phyloP scores from a whole-genome alignment of 78 protist species.

The Protostelium mycophagum region DNA sequence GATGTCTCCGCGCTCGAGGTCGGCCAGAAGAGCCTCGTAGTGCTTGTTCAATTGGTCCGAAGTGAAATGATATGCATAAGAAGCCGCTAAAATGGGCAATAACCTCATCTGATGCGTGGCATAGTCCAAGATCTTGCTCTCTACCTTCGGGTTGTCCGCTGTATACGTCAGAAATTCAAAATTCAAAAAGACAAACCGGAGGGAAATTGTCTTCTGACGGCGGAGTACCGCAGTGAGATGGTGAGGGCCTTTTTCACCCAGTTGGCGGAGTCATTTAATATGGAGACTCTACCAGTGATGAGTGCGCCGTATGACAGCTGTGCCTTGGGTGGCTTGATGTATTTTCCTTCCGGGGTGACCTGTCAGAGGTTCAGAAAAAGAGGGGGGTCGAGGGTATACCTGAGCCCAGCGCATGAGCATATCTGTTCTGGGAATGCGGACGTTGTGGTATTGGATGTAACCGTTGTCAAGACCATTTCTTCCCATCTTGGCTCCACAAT shows the following conservation, averaged over 20 bases:
- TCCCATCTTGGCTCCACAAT: constrained; percentile 42
- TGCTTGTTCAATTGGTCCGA: neutral
- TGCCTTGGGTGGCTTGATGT: neutral
- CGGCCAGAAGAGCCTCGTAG: neutral
- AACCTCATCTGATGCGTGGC: constrained; percentile 40
- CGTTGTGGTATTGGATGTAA: constrained; percentile 44
- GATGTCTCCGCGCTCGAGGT: neutral
- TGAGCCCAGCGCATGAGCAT: constrained; percentile 12
- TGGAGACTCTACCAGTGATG: constrained; percentile 49
- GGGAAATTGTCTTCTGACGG: neutral
- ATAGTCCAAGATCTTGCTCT: constrained; percentile 30
- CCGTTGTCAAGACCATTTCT: constrained; percentile 70
- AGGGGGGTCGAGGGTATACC: no score
- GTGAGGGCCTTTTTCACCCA: constrained; percentile 20
- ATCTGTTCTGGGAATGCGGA: constrained; percentile 69
- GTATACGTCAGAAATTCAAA: constrained; percentile 11
- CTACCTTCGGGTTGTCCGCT: constrained; percentile 8
- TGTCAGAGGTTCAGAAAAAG: no score
- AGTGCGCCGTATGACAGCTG: neutral
- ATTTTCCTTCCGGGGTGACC: neutral
- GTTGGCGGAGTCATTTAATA: constrained; percentile 18
- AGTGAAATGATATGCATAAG: constrained; percentile 22
- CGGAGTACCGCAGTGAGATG: constrained; percentile 20
- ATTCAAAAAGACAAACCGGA: neutral
- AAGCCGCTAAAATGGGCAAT: constrained; percentile 52